These are phyloP conservation scores for Pichia sp. DNA, from an alignment of 1,139 yeast genomes.

Conservation along the genomic window DNA sequence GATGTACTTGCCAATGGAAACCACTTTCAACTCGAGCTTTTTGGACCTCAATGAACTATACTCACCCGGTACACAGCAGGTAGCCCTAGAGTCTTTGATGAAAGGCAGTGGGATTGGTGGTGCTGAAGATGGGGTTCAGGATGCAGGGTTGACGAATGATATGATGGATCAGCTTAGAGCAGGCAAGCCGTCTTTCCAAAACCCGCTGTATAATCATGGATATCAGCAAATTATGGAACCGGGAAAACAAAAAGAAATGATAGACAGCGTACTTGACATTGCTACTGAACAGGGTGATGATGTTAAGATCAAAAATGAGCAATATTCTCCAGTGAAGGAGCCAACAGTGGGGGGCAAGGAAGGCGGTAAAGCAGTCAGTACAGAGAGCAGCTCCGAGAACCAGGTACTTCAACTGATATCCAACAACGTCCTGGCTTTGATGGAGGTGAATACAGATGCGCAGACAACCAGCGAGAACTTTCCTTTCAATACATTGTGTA, in stretches of 20 bases:
- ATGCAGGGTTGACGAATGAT: background rate
- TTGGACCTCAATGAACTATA: constrained; percentile 6
- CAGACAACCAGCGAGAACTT: background rate
- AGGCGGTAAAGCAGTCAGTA: no score
- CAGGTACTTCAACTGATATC: background rate
- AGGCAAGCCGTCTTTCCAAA: background rate
- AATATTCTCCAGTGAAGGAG: no score
- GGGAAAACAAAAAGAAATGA: background rate
- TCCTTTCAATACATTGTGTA: background rate
- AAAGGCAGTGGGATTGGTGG: background rate
- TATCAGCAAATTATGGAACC: background rate
- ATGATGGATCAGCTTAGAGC: background rate
- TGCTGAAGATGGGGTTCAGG: background rate
- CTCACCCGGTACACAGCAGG: background rate
- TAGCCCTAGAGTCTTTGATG: background rate
- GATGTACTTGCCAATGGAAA: constrained; percentile 12
- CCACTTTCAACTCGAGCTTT: constrained; percentile 6
- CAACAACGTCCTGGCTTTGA: background rate
- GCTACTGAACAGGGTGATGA: background rate
- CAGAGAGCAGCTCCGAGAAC: background rate
- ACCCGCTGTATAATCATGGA: background rate
- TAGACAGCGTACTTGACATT: background rate
- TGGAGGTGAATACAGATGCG: background rate
- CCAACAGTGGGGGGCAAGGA: no score
- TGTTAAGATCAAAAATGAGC: background rate